Conservation (phyloP, 371 early-diverging fungal genomes). For the Parasitella parasitica region DNA sequence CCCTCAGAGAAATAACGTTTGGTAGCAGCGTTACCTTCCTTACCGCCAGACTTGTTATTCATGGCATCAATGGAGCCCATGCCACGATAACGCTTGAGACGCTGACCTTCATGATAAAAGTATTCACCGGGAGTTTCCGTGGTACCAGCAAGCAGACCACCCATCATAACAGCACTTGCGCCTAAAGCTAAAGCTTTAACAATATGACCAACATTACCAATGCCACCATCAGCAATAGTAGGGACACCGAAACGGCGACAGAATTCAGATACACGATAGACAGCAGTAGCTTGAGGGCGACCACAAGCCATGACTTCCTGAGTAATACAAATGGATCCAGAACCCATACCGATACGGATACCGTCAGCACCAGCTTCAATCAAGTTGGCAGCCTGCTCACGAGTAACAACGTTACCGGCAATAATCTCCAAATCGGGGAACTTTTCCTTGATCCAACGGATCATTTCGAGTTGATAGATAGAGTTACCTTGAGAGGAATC, state of each 20-base stretch:
- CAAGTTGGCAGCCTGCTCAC: constrained; percentile 89
- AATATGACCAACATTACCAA: constrained; percentile 95
- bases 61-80: constrained; percentile 98
- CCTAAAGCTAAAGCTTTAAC: constrained; percentile 95
- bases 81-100: constrained; percentile 96
- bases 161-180: constrained; percentile 98
- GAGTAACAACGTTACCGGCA: constrained; percentile 96
- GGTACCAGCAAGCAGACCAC: constrained; percentile 94
- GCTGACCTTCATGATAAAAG: constrained; percentile 96
- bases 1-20: constrained; percentile 95
- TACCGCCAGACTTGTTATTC: constrained; percentile 70
- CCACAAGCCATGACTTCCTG: constrained; percentile 98
- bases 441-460: constrained; percentile 85
- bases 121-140: constrained; percentile 96
- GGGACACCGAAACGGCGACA: constrained; percentile 92
- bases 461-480: constrained; percentile 92
- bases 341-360: constrained; percentile 95
- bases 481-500: constrained; percentile 97
- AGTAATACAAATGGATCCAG: constrained; percentile 96
- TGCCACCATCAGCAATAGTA: constrained; percentile 96
- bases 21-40: constrained; percentile 73
- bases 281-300: constrained; percentile 96
- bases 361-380: constrained; percentile 96
- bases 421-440: constrained; percentile 83
- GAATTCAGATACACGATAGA: constrained; percentile 90